Evolutionary conservation across 768 basidiomycete species (phyloP), one percentile per base, ranked within the genome.

Genomic region (Leccinum boreale): DNA sequence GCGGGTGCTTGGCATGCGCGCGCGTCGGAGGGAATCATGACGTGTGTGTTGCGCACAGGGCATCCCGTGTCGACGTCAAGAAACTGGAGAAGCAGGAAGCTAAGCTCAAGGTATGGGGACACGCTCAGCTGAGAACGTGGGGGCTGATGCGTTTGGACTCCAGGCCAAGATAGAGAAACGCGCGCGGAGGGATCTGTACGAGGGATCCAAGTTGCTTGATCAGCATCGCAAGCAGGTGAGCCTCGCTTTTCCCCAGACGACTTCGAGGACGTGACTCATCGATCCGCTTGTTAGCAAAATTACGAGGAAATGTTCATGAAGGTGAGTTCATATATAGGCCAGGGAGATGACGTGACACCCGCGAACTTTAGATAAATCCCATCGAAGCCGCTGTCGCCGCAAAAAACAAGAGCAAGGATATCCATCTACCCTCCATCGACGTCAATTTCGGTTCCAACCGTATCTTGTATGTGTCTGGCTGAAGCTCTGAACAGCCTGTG

Each of bases 221-320:
- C 87, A 93, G 62, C 87, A 92, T 73, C 85, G 87, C 72, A 94
- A 94, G 76, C 93, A 94, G 79, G 90, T 87, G 61, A 55, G 77
- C 63, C 42, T 33, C 24, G 9, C 35, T 15, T 6, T 50, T 19
- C 11, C 11, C 5, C 10, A 44, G 1, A 21, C 36, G 14, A 19
- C 4, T 12, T 42, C 28, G 24, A 33, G 31, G 10, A 14, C 15
- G 26, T 21, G n/a, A 33, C 36, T 55, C 31, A 52, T 46, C 12
- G 11, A 6, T 5, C 19, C 48, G 17, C n/a, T 4, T 45, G 4
- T 19, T 65, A 98, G 87, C 94, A 98, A 90, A 85, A 88, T 19
- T 98, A 98, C 75, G 96, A 98, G 70, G 97, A 99, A 70, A 88
- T 99, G 85, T 99, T 94, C 77, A 92, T 99, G 91, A 93, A 97